A percentile compares a stretch with the other conserved stretches of the same genome.
These are phyloP conservation scores for Paxillus rubicundulus DNA, from an alignment of 768 basidiomycete genomes.

Conservation along the genomic window DNA sequence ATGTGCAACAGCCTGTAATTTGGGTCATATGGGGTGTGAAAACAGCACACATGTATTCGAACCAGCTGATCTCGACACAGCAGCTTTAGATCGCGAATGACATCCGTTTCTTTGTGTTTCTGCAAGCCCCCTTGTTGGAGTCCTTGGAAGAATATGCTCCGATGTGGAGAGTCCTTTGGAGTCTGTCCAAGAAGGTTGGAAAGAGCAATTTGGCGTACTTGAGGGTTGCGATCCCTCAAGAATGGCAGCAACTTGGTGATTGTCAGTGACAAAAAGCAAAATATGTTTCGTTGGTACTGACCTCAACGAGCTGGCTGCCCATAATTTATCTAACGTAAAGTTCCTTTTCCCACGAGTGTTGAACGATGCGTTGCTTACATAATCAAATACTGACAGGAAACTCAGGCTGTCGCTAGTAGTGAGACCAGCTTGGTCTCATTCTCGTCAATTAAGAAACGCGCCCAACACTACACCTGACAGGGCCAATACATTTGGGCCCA, in stretches of 20 bases:
- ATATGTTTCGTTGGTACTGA: conserved; percentile 10
- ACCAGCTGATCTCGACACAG: conserved; percentile 87
- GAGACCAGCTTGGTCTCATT: not conserved
- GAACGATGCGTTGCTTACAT: conserved; percentile 17
- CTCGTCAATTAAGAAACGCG: conserved; percentile 20
- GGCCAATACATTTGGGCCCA: not conserved
- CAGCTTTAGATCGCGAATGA: conserved; percentile 78
- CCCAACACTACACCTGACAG: not conserved
- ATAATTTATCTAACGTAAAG: conserved; percentile 15
- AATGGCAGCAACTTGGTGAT: conserved; percentile 72
- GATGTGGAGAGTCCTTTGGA: conserved; percentile 62
- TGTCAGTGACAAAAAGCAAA: conserved; percentile 8
- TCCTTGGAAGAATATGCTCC: conserved; percentile 72
- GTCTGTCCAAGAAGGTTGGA: conserved; percentile 82
- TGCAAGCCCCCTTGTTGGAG: conserved; percentile 56
- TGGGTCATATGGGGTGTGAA: conserved; percentile 15
- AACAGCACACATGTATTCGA: conserved; percentile 32
- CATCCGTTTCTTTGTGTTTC: conserved; percentile 57
- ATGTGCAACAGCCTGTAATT: conserved; percentile 75
- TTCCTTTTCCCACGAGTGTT: conserved; percentile 21
- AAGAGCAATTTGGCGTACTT: conserved; percentile 84
- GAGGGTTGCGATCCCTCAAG: conserved; percentile 80
- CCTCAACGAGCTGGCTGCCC: conserved; percentile 42
- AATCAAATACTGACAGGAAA: conserved; percentile 9
- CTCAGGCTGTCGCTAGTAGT: not conserved